Evolutionary conservation across 495 filamentous ascomycete species (phyloP), one percentile per base, ranked within the genome.

Genomic region (Xylaria longipes): DNA sequence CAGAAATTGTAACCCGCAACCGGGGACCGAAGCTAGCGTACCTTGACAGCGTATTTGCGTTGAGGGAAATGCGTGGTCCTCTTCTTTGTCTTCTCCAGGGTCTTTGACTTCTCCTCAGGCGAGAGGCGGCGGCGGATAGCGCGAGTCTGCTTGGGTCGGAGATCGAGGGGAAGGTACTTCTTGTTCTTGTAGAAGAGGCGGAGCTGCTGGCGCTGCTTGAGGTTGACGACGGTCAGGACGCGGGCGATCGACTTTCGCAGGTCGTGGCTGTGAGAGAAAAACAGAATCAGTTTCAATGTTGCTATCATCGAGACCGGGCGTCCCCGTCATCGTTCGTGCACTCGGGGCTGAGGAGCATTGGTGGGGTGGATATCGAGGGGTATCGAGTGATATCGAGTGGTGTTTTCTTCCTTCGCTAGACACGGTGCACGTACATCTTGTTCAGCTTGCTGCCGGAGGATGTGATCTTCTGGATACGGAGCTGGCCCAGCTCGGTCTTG

Each of bases 181-280:
- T 98, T 98, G 89, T 90, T 91, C 89, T 97, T 96, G 90, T 99
- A 99, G 91, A 98, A 98, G 75, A 99, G 86, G 80, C 96, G 95
- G 78, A 99, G 93, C 86, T 98, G 96, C 68, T 94, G 88, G 80
- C 96, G 91, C 89, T 98, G 97, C 89, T 95, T 98, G 84, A 93
- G 91, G 90, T 98, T 98, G 91, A 98, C 97, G 88, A 98, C 90
- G 82, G 96, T 99, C 75, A 98, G 90, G 85, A 97, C 92, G 77
- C 94, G 94, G 82, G 96, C 97, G 83, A 99, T 97, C 70, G 94
- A 95, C 91, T 99, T 99, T 88, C 96, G 95, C 84, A 99, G 89
- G 86, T 99, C 96, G 89, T 97, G 94, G 84, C 95, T 98, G 77
- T 46, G 50, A 50, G 27, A 41, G 45, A 41, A 41, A 31, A 56